Percentiles rank a stretch among this genome's conserved stretches.
phyloP scores from a whole-genome alignment of 169 alveolate genomes.

The Cryptosporidium andersoni region DNA sequence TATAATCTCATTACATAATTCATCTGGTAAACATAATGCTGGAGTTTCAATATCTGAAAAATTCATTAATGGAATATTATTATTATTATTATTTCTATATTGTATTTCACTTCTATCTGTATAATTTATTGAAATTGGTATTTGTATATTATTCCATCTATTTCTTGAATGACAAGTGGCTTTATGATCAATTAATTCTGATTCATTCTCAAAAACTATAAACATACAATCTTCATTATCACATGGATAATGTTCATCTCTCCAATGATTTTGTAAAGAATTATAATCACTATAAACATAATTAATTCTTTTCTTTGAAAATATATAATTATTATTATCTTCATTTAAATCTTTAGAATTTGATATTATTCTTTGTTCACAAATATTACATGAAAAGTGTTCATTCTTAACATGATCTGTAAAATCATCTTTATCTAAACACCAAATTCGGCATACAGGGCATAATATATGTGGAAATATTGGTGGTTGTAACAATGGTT shows the following conservation, averaged over 20 bases:
- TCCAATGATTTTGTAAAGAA: conserved; percentile 74
- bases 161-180: conserved; percentile 70
- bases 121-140: conserved; percentile 17
- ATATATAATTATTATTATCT: background rate
- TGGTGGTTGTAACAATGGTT: conserved; percentile 46
- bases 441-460: conserved; percentile 60
- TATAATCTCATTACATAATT: conserved; percentile 21
- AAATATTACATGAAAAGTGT: conserved; percentile 55
- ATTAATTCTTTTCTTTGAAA: background rate
- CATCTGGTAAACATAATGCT: conserved; percentile 31
- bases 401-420: conserved; percentile 63
- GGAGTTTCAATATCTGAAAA: conserved; percentile 8
- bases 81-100: no score
- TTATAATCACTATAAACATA: conserved; percentile 76
- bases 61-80: no score
- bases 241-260: conserved; percentile 75
- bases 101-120: no score
- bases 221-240: conserved; percentile 77
- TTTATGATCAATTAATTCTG: conserved; percentile 74
- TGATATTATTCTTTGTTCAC: conserved; percentile 40
- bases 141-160: conserved; percentile 45
- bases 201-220: conserved; percentile 77
- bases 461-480: conserved; percentile 61
- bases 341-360: background rate
- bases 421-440: conserved; percentile 59